Evolutionary conservation across 2,329 filamentous ascomycete species (phyloP).

Genomic region (Thermomyces lanuginosus): DNA sequence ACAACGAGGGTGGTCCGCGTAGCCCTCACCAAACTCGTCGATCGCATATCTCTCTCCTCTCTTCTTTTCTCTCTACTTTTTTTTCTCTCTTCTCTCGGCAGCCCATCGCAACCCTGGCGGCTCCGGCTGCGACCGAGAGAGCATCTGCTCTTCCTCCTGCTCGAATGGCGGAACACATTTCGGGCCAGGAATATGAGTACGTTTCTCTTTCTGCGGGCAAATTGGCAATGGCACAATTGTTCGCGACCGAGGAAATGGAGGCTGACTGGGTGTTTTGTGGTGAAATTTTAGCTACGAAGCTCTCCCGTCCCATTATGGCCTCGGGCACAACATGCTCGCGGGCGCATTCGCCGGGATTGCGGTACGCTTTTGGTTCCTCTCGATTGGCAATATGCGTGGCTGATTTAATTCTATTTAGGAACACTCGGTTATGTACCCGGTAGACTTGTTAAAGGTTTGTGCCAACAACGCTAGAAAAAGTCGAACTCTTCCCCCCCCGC

Average conservation of each 20-base stretch:
- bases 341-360: constrained; percentile 95
- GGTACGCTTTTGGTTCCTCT: constrained; percentile 36
- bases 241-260: too few species aligned
- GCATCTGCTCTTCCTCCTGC: constrained; percentile 11
- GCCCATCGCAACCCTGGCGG: too few species aligned
- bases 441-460: constrained; percentile 88
- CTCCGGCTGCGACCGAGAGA: constrained; percentile 21
- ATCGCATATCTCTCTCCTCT: too few species aligned
- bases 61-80: too few species aligned
- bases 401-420: constrained; percentile 42
- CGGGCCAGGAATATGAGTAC: constrained; percentile 32
- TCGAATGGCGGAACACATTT: constrained; percentile 28
- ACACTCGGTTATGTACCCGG: constrained; percentile 97
- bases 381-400: not conserved
- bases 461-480: not conserved
- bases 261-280: constrained; percentile 3
- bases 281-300: constrained; percentile 82
- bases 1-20: too few species aligned
- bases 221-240: too few species aligned
- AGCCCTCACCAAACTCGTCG: too few species aligned
- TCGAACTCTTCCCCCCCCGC: not conserved
- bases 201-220: constrained; percentile 15
- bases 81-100: not conserved
- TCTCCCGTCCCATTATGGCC: constrained; percentile 83
- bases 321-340: constrained; percentile 86